Evolutionary conservation across 345 rosid species (phyloP), one percentile per base, ranked within the genome.

Genomic region (Salix caprea): DNA sequence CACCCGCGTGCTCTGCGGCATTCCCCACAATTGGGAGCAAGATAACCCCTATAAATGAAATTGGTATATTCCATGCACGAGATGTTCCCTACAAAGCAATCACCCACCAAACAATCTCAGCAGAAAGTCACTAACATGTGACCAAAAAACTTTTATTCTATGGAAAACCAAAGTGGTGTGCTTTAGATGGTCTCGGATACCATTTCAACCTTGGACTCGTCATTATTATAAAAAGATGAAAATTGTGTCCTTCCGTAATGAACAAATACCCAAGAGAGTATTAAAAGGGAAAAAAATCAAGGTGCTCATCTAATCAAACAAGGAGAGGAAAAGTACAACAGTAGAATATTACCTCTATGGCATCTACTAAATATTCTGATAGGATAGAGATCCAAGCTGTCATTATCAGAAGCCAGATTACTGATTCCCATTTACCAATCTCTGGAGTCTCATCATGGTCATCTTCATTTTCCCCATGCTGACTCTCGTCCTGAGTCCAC

Each of bases 11-110:
- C 86, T 95, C 99, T 0, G 98, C 98, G 21, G 99, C 99, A 77
- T 95, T 95, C 65, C 99, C 99, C 56, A 95, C 97, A 73, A 94
- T 93, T 52, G 99, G 99, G 76, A 95, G 99, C 86, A 95, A 82
- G 81, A 93, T 93, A 56, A 95, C 97, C 76, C 99, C 91, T 73
- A 93, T 95, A 84, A 95, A 95, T 10, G 98, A 75, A 76, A 95
- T 82, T 24, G 97, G 96, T 48, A 95, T 85, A 58, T 86, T 80
- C 94, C 97, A 90, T 34, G 97, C 82, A 32, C 73, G 81, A 1
- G 98, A 95, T 40, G 98, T 88, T 67, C 96, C 99, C 98, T 95
- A 66, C 74, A 84, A 84, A 81, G 75, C 48, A 77, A 26, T 13
- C 70, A 72, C 50, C 54, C 74, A 19, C 48, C 70, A 69, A 36